Evolutionary conservation across 1,284 basidiomycete species (phyloP).

Genomic region (Puccinia hordei): DNA sequence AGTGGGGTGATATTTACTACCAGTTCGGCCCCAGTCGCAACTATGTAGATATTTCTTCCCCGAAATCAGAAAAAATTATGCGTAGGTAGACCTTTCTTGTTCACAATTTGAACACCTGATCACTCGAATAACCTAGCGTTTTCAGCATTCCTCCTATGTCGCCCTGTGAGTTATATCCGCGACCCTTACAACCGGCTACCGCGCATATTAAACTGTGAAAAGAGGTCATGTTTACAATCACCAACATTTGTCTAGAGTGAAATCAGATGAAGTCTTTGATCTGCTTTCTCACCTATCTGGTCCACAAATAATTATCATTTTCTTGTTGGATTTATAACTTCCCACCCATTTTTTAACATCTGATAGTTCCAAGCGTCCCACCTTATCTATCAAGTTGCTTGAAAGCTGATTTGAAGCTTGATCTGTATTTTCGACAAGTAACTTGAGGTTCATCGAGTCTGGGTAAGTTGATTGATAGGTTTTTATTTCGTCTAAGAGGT

Average conservation of each 20-base stretch:
- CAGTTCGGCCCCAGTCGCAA: too few relatives aligned
- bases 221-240: not conserved
- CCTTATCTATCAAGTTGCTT: not conserved
- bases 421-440: not conserved
- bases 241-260: not conserved
- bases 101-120: slow-evolving; percentile 45
- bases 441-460: not conserved
- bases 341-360: slow-evolving; percentile 36
- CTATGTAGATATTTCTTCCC: not conserved
- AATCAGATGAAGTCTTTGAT: too few relatives aligned
- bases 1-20: not conserved
- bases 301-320: slow-evolving; percentile 46
- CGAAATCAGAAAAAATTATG: too few relatives aligned
- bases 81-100: not conserved
- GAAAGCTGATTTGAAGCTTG: not conserved
- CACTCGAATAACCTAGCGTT: slow-evolving; percentile 25
- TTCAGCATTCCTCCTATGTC: slow-evolving; percentile 46
- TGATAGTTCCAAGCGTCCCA: slow-evolving; percentile 24
- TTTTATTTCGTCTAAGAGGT: slow-evolving; percentile 26
- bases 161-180: slow-evolving; percentile 40
- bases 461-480: not conserved
- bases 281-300: slow-evolving; percentile 35
- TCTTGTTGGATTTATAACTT: not conserved
- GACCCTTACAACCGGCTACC: slow-evolving; percentile 33
- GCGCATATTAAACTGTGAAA: slow-evolving; percentile 42